Evolutionary conservation across 1,139 yeast genomes (phyloP), one percentile per base, ranked within the genome.

Genomic region (Suhomyces anneliseae): DNA sequence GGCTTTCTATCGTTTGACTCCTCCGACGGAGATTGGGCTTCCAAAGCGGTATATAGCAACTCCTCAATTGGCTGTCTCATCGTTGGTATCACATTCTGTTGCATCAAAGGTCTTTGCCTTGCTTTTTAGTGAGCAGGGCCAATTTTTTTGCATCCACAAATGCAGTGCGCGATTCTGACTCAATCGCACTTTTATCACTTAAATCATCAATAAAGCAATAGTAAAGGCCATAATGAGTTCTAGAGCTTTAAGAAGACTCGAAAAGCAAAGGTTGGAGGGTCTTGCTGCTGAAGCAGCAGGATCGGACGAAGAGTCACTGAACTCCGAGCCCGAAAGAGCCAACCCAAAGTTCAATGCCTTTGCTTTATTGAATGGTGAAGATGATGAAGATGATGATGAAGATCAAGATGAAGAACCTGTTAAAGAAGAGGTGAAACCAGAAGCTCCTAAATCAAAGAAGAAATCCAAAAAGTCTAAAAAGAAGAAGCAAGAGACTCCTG

Each of bases 181-280:
- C 26, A 8, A 33, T 9, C 32, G 32, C 32, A 33, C 14, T 34
- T 34, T 36, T 33, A 26, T 24, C 34, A 29, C 10, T 11, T 5
- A 29, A 11, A n/a, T 6, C 27, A 29, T 11, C 14, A 36, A n/a
- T 19, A 19, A 19, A 19, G 24, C 24, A 19, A 19, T 19, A 19
- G 24, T 19, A 19, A 2, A 19, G 24, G 3, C 36, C 24, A 42
- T 27, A 7, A 84, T 85, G 93, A 84, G 90, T 71, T 81, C 87
- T 2, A 75, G 90, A 60, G 87, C 87, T 8, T 66, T 85, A 47
- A 76, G 79, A 56, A 75, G 79, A 52, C 66, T 83, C 10, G 78
- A 76, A 46, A 67, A 66, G 48, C 74, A 75, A 50, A 70, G 69
- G 45, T 70, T 73, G 46, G 76, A 72, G 32, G 69, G 64, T 39